Evolutionary conservation across 805 yeast species (phyloP), one percentile per base, ranked within the genome.

Genomic region (Lipomyces oligophaga): DNA sequence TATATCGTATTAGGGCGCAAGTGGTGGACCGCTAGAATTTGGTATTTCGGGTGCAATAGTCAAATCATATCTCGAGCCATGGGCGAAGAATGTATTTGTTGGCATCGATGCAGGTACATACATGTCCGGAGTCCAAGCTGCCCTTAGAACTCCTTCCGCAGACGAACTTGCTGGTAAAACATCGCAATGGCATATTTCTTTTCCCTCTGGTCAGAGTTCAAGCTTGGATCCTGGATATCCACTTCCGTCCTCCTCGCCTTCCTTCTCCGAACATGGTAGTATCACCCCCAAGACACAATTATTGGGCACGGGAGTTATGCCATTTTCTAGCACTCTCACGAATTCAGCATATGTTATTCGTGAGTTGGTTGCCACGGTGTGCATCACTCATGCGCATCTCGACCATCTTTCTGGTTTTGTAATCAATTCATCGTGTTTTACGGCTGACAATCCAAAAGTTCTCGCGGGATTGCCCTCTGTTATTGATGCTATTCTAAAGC

Each of bases 21-120:
- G 85, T 2, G 96, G 96, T 5, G 96, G 96, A 1, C 96, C 96
- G 0, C 61, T 80, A 10, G 93, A 85, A 26, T 76, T 80, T 5
- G 67, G 73, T 15, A 85, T 83, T 3, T 85, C 90, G 54, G 72
- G 85, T 2, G 75, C 80, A 49, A 66, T 88, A 43, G 55, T 88
- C 16, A 83, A 85, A 58, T 80, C 87, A 0, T 58, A 72, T 2
- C 33, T 58, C 4, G 45, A 72, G 2, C 54, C 74, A 1, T 80
- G 76, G 67, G 60, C 47, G 54, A n/a, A 63, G 67, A 8, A 66
- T 73, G 22, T 55, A 67, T 57, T 83, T 5, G 49, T 86, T 1
- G 76, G 82, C 37, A 64, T 88, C 8, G 97, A 88, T 60, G 94
- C 86, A 1, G 97, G 97, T 0, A 69, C 83, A 1, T 89, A 95